phyloP scores from a whole-genome alignment of 2,329 filamentous ascomycete genomes.

The Niveomyces coronatus region DNA sequence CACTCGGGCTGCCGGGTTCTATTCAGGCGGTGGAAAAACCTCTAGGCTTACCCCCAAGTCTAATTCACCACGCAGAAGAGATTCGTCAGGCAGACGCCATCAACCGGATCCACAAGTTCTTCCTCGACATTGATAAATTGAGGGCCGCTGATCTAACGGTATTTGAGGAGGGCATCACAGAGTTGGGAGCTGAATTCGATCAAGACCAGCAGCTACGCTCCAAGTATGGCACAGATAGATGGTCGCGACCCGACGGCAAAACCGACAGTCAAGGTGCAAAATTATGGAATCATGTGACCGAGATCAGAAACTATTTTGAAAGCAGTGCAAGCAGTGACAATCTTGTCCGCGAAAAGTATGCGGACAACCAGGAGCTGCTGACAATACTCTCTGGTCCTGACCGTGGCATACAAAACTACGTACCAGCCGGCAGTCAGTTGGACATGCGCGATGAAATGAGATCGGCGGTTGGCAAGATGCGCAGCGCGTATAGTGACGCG shows the following conservation, averaged over 20 bases:
- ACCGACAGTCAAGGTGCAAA: slow-evolving; percentile 56
- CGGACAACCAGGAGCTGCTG: slow-evolving; percentile 63
- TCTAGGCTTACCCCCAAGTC: slow-evolving; percentile 71
- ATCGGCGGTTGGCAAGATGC: slow-evolving; percentile 63
- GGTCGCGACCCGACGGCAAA: slow-evolving; percentile 61
- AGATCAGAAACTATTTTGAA: slow-evolving; percentile 81
- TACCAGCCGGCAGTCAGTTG: slow-evolving; percentile 73
- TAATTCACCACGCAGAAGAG: slow-evolving; percentile 87
- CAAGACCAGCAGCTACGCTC: slow-evolving; percentile 69
- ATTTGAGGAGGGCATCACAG: slow-evolving; percentile 73
- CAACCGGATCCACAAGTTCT: slow-evolving; percentile 63
- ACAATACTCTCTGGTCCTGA: slow-evolving; percentile 69
- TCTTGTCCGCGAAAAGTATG: slow-evolving; percentile 67
- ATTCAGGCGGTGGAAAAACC: slow-evolving; percentile 93
- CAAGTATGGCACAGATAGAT: slow-evolving; percentile 80
- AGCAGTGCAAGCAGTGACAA: slow-evolving; percentile 45
- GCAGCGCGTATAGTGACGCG: slow-evolving; percentile 76
- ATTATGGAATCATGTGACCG: slow-evolving; percentile 62
- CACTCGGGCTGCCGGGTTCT: slow-evolving; percentile 81
- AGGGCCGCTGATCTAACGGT: slow-evolving; percentile 66
- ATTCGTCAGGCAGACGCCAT: slow-evolving; percentile 84
- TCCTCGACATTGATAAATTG: slow-evolving; percentile 86
- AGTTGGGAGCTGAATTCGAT: slow-evolving; percentile 68
- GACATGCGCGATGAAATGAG: slow-evolving; percentile 75
- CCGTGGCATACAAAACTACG: slow-evolving; percentile 73